These are phyloP conservation scores for Colletotrichum siamense DNA, from an alignment of 2,329 filamentous ascomycete species.

Conservation along the genomic window DNA sequence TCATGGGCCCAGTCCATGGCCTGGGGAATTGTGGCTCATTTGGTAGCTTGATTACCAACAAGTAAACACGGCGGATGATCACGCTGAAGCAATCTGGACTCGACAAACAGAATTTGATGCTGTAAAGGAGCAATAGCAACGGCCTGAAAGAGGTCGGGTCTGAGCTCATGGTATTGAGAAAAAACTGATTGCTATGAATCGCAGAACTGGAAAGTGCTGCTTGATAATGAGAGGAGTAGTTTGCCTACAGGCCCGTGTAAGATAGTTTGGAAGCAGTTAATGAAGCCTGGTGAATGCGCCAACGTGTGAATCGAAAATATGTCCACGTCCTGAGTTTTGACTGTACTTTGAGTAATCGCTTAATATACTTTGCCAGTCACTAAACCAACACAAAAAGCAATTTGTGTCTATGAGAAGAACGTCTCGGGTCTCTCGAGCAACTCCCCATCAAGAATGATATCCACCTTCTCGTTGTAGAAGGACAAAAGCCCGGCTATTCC, in stretches of 20 bases:
- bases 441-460: conserved; percentile 62
- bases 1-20: too few species aligned
- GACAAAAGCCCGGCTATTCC: conserved; percentile 61
- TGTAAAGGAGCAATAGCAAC: neutral
- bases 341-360: neutral
- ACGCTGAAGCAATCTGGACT: neutral
- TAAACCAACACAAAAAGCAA: neutral
- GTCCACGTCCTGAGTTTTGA: neutral
- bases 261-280: neutral
- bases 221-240: neutral
- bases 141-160: neutral
- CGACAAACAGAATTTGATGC: neutral
- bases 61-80: neutral
- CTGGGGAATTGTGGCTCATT: too few species aligned
- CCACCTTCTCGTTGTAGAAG: conserved; percentile 74
- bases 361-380: too few species aligned
- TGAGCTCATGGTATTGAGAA: accelerated
- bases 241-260: neutral
- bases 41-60: accelerated
- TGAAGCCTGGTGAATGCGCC: neutral
- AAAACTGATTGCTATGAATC: neutral
- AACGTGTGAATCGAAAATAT: neutral
- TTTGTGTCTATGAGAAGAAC: conserved; percentile 17
- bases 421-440: conserved; percentile 34
- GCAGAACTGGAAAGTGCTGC: neutral